Base-by-base conservation (phyloP, 2,329 filamentous ascomycete species). In the Furcasterigmium furcatum region DNA sequence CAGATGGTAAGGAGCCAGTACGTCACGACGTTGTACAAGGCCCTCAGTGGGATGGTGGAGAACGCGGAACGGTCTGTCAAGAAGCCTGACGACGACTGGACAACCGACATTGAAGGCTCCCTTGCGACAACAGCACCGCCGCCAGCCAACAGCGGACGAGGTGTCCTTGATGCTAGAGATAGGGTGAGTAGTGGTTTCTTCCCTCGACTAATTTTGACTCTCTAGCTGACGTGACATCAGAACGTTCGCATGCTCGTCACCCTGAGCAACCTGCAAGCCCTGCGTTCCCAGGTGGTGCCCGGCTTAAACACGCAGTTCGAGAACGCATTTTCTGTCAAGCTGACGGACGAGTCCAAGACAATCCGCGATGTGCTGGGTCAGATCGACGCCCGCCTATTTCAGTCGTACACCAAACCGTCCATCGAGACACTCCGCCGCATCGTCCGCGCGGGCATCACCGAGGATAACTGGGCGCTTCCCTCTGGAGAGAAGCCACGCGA, bases 201-300 rank as follows among this genome's bases (percentile, higher is more conserved):
- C 32, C 7, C 30, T n/a, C 41, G 30, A 16, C 29, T 14, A 41
- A 40, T 8, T 13, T 5, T 8, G 14, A 25, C 14, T 10, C 45
- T 27, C 24, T 12, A 27, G 40, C 59, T 64, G 54, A 66, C 53
- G 51, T 60, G 19, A 7, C 12, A 21, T 22, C 63, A 95, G 87
- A 92, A 92, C 55, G 84, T 95, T 41, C 89, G 94, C 52, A 92
- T 96, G 78, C 85, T 99, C 35, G 74, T 99, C 43, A 99, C 94
- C 1, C 77, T 99, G 21, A 94, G 88, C 61, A 99, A 99, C 63
- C 82, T 99, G 48, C 86, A 92, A 59, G 79, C 86, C 20, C 81
- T 99, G 30, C 87, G 90, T 47, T 77, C 83, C 20, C 84, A 94
- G 51, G 80, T 92, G 25, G 88, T 97, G 2, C 92, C 92, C 1